phyloP scores from a whole-genome alignment of 352 stramenopile species.

The Phytophthora lateralis region DNA sequence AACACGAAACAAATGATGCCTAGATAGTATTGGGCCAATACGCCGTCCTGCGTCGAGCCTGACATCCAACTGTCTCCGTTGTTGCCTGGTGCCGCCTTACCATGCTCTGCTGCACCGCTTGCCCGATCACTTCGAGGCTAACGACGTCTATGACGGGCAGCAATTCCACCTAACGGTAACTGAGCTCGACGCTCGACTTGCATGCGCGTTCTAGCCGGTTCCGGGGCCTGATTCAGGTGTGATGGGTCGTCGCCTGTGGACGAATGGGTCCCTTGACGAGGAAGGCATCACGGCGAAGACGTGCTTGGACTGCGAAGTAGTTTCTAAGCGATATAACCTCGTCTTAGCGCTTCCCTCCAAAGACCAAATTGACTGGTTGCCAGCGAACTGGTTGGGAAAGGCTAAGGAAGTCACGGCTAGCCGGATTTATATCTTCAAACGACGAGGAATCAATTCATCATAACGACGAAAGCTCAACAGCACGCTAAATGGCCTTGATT shows the following conservation, averaged over 20 bases:
- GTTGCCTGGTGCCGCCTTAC: constrained; percentile 18
- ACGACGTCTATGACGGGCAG: neutral
- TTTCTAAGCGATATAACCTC: too few relatives aligned
- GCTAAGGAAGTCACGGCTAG: too few relatives aligned
- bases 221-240: constrained; percentile 9
- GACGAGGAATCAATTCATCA: too few relatives aligned
- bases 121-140: neutral
- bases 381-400: too few relatives aligned
- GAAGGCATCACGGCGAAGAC: constrained; percentile 8
- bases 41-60: constrained; percentile 1
- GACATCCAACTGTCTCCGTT: constrained; percentile 15
- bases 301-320: neutral
- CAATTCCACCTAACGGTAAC: neutral
- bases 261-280: constrained; percentile 25
- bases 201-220: constrained; percentile 22
- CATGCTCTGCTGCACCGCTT: constrained; percentile 10
- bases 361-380: too few relatives aligned
- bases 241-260: constrained; percentile 25
- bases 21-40: neutral
- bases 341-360: too few relatives aligned
- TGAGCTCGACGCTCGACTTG: constrained; percentile 1
- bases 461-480: too few relatives aligned
- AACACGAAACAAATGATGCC: constrained; percentile 29
- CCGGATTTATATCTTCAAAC: too few relatives aligned
- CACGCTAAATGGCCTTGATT: neutral